Conservation (phyloP, 2,329 filamentous ascomycete genomes). For the Aspergillus ibericus region DNA sequence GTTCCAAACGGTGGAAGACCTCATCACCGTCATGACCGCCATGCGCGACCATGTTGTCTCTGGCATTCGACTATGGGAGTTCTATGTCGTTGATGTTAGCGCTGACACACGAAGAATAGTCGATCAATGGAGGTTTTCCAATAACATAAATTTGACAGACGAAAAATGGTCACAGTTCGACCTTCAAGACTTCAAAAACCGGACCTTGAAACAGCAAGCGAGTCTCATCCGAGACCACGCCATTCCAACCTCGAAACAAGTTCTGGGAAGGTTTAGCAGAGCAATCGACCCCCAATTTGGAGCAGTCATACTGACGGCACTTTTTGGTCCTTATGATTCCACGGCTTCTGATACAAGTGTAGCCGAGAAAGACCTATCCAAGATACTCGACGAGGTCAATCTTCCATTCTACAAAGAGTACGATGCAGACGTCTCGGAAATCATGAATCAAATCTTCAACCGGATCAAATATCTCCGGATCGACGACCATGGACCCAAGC, state of each 20-base stretch:
- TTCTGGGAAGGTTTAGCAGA: slow-evolving; percentile 79
- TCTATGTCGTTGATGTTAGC: slow-evolving; percentile 80
- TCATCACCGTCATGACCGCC: slow-evolving; percentile 78
- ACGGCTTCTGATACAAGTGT: slow-evolving; percentile 44
- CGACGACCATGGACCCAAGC: slow-evolving; percentile 86
- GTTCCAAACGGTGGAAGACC: slow-evolving; percentile 68
- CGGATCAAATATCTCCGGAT: slow-evolving; percentile 91
- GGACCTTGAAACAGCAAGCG: slow-evolving; percentile 59
- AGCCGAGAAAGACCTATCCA: slow-evolving; percentile 53
- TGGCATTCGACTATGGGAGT: slow-evolving; percentile 84
- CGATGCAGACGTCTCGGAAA: slow-evolving; percentile 76
- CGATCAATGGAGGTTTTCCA: slow-evolving; percentile 65
- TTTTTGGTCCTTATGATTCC: slow-evolving; percentile 68
- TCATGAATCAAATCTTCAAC: slow-evolving; percentile 88
- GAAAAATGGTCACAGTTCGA: slow-evolving; percentile 18
- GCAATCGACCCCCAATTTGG: slow-evolving; percentile 67
- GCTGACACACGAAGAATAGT: slow-evolving; percentile 67
- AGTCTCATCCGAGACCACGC: slow-evolving; percentile 66
- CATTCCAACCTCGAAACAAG: slow-evolving; percentile 67
- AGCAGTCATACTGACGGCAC: slow-evolving; percentile 65
- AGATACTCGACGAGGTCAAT: slow-evolving; percentile 80
- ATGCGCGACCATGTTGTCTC: slow-evolving; percentile 79
- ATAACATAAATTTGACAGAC: slow-evolving; percentile 13
- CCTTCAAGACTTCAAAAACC: slow-evolving; percentile 54
- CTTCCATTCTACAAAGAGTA: slow-evolving; percentile 90